A percentile compares a stretch with the other conserved stretches of the same genome.
Evolutionary conservation across 371 early-diverging fungal genomes (phyloP).

Genomic region (Mucor plumbeus): DNA sequence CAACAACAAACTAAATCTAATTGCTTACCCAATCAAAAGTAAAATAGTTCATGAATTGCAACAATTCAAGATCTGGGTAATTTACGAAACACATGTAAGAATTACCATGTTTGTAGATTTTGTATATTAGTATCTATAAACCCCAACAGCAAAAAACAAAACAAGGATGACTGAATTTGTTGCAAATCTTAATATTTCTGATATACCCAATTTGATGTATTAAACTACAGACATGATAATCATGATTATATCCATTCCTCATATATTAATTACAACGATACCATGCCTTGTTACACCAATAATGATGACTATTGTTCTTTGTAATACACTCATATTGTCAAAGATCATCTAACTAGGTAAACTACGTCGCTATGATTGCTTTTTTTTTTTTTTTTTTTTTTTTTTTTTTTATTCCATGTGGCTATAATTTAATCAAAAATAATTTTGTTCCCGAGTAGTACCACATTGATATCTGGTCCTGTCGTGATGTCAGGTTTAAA

Average conservation of each 20-base stretch:
- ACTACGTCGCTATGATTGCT: not conserved
- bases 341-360: not conserved
- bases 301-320: not conserved
- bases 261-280: too few relatives aligned
- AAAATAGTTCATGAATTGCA: not conserved
- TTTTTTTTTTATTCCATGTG: too few relatives aligned
- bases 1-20: not conserved
- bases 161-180: too few relatives aligned
- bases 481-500: slow-evolving; percentile 2
- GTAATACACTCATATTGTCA: not conserved
- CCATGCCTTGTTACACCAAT: too few relatives aligned
- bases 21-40: not conserved
- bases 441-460: not conserved
- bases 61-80: not conserved
- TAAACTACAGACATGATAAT: too few relatives aligned
- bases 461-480: not conserved
- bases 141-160: too few relatives aligned
- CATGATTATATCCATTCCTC: not conserved
- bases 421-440: not conserved
- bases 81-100: not conserved
- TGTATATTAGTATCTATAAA: too few relatives aligned
- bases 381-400: too few relatives aligned
- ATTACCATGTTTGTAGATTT: not conserved
- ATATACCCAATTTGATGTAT: too few relatives aligned
- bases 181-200: too few relatives aligned